Base-by-base conservation (phyloP, 140 eudicot genomes). In the Anethum foeniculum region DNA sequence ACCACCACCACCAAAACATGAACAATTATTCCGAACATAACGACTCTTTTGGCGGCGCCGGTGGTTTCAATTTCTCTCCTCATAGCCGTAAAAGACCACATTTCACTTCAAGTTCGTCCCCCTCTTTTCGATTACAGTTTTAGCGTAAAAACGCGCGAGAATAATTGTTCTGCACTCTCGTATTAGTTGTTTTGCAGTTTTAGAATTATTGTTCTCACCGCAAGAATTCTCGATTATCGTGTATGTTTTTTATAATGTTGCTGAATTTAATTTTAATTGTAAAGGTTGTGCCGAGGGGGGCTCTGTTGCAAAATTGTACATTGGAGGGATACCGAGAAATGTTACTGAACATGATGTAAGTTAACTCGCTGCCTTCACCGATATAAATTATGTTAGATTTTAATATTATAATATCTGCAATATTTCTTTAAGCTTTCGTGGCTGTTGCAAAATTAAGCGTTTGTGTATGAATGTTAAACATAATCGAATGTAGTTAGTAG, bases 281-380 rank as follows among this genome's bases (percentile, higher is more conserved):
- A 19, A 76, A 93, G 94, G 86, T 60, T 74, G 25, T 82, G 38
- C 14, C 36, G 91, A 88, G 41, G 89, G 83, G 62, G 85, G 81
- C 76, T 62, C 71, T 68, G 11, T 68, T 68, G 74, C 49, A 0
- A 72, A 72, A 41, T 18, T 72, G 44, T 72, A 72, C 7, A 18
- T 72, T 9, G 77, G 77, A 41, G 52, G 77, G 52, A 43, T 16
- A 68, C 44, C 74, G 4, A 30, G 74, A 68, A 68, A 30, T 28
- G 74, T 28, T 68, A 68, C 44, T 16, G 44, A 68, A 68, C 52
- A 72, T 12, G 77, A 72, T 9, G 77, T 72, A 41, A 41, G 27
- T 72, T 38, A 72, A 19, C 12, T 43, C 6, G 3, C 21, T 44
- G 54, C 36, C 10, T n/a, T 74, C n/a, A 19, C 6, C 7, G 0